phyloP scores from a whole-genome alignment of 208 protist genomes.

The Trypanosoma platydactyli region DNA sequence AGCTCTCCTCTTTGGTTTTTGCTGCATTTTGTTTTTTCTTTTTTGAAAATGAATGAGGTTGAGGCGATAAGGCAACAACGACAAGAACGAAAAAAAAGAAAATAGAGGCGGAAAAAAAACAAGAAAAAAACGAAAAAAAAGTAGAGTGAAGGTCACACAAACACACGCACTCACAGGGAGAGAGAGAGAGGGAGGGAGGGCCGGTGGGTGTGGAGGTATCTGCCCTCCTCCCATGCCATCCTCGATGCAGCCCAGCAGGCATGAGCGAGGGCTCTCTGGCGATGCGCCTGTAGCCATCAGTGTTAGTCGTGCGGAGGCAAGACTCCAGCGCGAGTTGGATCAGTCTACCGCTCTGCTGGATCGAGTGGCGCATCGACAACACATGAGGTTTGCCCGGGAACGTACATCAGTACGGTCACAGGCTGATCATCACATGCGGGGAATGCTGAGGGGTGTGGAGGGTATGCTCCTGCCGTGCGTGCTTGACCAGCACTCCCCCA shows the following conservation, averaged over 20 bases:
- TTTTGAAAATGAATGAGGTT: too few relatives aligned
- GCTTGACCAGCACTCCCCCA: slow-evolving; percentile 4
- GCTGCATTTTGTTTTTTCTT: slow-evolving; percentile 3
- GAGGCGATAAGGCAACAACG: too few relatives aligned
- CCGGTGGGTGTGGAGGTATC: background rate
- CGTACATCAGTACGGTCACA: slow-evolving; percentile 6
- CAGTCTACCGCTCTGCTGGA: background rate
- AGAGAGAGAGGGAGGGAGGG: background rate
- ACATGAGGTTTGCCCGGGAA: slow-evolving; percentile 7
- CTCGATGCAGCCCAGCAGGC: slow-evolving; percentile 2
- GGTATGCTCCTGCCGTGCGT: slow-evolving; percentile 11
- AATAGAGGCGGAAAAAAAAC: too few relatives aligned
- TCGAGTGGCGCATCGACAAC: background rate
- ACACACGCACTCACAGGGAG: too few relatives aligned
- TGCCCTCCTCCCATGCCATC: slow-evolving; percentile 4
- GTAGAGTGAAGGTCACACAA: too few relatives aligned
- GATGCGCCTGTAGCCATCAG: slow-evolving; percentile 44
- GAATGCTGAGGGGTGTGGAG: slow-evolving; percentile 8
- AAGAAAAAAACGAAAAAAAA: too few relatives aligned
- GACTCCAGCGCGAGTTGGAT: slow-evolving; percentile 39
- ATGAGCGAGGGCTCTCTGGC: slow-evolving; percentile 39
- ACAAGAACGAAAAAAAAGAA: too few relatives aligned
- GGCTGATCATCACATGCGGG: slow-evolving; percentile 17
- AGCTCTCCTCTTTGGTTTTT: slow-evolving; percentile 10
- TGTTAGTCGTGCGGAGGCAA: slow-evolving; percentile 31